Evolutionary conservation across 1,284 basidiomycete species (phyloP).

Genomic region (Schizophyllum commune): DNA sequence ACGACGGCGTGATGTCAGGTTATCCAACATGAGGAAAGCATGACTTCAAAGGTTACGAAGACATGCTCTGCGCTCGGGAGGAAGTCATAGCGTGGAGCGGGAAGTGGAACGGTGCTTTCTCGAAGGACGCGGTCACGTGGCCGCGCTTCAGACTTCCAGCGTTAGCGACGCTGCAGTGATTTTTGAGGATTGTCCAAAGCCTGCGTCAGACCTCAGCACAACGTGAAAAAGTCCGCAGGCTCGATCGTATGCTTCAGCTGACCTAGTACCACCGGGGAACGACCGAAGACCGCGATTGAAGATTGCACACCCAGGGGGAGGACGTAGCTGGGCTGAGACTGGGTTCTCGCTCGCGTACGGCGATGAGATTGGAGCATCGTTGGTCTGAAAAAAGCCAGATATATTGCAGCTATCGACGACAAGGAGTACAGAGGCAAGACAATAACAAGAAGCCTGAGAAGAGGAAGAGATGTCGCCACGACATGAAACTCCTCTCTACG

Average conservation of each 20-base stretch:
- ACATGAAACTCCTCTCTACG: neutral
- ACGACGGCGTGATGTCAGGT: neutral
- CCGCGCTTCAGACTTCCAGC: no score
- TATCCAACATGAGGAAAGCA: neutral
- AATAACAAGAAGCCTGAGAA: neutral
- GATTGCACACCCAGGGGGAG: neutral
- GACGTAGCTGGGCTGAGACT: no score
- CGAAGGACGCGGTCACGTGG: neutral
- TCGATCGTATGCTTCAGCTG: no score
- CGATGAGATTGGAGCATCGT: neutral
- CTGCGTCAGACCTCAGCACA: no score
- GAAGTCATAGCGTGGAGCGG: neutral
- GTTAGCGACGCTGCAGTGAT: no score
- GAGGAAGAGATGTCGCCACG: neutral
- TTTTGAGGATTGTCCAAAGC: neutral
- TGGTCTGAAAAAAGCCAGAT: no score
- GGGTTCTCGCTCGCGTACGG: neutral
- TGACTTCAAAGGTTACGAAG: neutral
- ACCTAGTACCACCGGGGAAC: no score
- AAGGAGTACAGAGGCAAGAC: neutral
- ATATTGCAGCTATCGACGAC: neutral
- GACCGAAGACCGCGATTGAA: no score
- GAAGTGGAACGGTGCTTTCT: neutral
- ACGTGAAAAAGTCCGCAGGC: no score
- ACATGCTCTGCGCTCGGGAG: neutral